A percentile compares a stretch with the other conserved stretches of the same genome.
phyloP scores from a whole-genome alignment of 2,329 filamentous ascomycete species.

The Daldinia eschscholtzii region DNA sequence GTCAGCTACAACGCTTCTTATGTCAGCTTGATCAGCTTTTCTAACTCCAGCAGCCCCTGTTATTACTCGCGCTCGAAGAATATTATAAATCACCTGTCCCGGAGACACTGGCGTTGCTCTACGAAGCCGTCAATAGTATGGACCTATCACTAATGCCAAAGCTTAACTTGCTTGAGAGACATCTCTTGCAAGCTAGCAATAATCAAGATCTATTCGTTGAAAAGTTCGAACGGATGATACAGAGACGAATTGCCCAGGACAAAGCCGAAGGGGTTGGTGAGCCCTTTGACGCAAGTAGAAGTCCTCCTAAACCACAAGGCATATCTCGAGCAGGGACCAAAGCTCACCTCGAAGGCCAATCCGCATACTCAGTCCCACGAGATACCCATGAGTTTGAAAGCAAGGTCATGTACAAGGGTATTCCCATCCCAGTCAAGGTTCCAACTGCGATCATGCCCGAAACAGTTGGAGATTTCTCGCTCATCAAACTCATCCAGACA shows the following conservation, averaged over 20 bases:
- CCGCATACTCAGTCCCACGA: slow-evolving; percentile 81
- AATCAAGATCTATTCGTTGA: slow-evolving; percentile 97
- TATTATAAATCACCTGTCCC: slow-evolving; percentile 94
- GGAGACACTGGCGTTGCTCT: slow-evolving; percentile 88
- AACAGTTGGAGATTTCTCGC: slow-evolving; percentile 96
- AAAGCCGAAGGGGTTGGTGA: slow-evolving; percentile 59
- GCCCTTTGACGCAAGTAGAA: slow-evolving; percentile 62
- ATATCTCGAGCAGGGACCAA: slow-evolving; percentile 73
- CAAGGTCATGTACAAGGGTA: slow-evolving; percentile 93
- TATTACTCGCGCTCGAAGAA: slow-evolving; percentile 91
- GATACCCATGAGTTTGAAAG: slow-evolving; percentile 99
- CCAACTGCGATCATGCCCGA: slow-evolving; percentile 94
- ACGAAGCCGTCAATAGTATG: slow-evolving; percentile 95
- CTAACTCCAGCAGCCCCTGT: slow-evolving; percentile 73
- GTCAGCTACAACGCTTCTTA: slow-evolving; percentile 58
- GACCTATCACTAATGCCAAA: slow-evolving; percentile 93
- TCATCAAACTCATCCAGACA: slow-evolving; percentile 96
- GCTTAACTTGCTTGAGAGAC: slow-evolving; percentile 84
- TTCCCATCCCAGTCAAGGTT: slow-evolving; percentile 96
- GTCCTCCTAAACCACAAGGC: slow-evolving; percentile 60
- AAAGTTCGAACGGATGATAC: slow-evolving; percentile 95
- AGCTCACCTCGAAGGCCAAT: slow-evolving; percentile 71
- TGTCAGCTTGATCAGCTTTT: background rate
- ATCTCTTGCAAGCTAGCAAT: slow-evolving; percentile 89
- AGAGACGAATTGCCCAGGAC: slow-evolving; percentile 80